These are phyloP conservation scores for Macrolepiota albuminosa DNA, from an alignment of 768 basidiomycete genomes.

Conservation along the genomic window DNA sequence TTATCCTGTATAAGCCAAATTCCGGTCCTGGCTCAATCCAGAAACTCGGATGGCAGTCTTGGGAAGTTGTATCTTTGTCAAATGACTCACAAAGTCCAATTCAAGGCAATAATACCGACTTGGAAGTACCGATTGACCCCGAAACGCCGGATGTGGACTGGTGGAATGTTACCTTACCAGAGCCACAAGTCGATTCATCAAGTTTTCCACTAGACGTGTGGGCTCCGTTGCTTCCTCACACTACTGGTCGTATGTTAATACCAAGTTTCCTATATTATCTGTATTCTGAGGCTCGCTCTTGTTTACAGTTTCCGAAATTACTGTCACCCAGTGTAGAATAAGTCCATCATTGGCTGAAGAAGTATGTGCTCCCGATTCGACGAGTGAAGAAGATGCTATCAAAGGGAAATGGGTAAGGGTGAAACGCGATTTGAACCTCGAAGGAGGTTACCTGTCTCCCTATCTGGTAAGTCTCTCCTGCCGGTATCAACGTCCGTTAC, in stretches of 20 bases:
- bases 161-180: slow-evolving; percentile 56
- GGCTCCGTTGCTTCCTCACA: slow-evolving; percentile 71
- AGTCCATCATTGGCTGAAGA: slow-evolving; percentile 51
- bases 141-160: slow-evolving; percentile 44
- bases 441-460: slow-evolving; percentile 49
- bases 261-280: background rate
- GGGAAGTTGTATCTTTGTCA: slow-evolving; percentile 56
- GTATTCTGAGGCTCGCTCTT: background rate
- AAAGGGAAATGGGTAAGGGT: slow-evolving; percentile 90
- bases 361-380: slow-evolving; percentile 66
- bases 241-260: slow-evolving; percentile 61
- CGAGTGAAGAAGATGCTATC: slow-evolving; percentile 66
- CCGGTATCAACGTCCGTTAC: background rate
- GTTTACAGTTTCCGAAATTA: slow-evolving; percentile 72
- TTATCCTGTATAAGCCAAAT: slow-evolving; percentile 77
- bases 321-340: slow-evolving; percentile 61
- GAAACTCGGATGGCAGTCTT: slow-evolving; percentile 87
- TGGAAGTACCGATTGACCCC: slow-evolving; percentile 6
- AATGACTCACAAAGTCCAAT: slow-evolving; percentile 9
- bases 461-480: slow-evolving; percentile 47
- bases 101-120: slow-evolving; percentile 12
- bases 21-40: slow-evolving; percentile 67
- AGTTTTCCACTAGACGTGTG: slow-evolving; percentile 79
- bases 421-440: slow-evolving; percentile 69
- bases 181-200: slow-evolving; percentile 46